These are phyloP conservation scores for Fusarium continuum DNA, from an alignment of 2,329 filamentous ascomycete genomes.

Conservation along the genomic window DNA sequence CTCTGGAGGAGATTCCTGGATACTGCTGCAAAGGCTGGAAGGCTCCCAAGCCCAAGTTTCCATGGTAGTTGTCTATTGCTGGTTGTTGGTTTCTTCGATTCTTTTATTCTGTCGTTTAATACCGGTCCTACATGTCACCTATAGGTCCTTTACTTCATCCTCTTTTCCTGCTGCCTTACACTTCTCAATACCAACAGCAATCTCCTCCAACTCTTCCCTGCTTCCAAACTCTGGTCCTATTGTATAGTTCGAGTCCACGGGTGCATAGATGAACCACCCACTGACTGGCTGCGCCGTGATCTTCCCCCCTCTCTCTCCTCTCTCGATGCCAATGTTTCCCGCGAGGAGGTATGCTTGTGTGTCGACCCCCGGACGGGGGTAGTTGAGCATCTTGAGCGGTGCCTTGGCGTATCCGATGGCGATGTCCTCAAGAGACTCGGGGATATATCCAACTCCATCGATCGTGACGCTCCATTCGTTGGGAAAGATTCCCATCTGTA, in stretches of 20 bases:
- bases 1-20: constrained; percentile 5
- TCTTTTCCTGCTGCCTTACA: not conserved
- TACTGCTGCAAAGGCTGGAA: constrained; percentile 31
- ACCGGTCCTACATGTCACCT: not conserved
- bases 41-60: not conserved
- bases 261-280: constrained; percentile 54
- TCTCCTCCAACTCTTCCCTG: constrained; percentile 29
- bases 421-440: constrained; percentile 42
- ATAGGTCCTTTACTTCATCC: not conserved
- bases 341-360: constrained; percentile 51
- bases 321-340: constrained; percentile 51
- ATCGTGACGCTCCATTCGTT: constrained; percentile 32
- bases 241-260: constrained; percentile 43
- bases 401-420: constrained; percentile 53
- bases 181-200: constrained; percentile 10
- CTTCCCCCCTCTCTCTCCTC: constrained; percentile 25
- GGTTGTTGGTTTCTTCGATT: not conserved
- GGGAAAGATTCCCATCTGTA: not conserved
- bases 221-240: constrained; percentile 33
- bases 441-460: constrained; percentile 46
- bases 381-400: constrained; percentile 52
- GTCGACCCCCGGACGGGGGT: constrained; percentile 34
- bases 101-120: not conserved
- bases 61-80: not conserved
- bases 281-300: constrained; percentile 49